A percentile compares a stretch with the other conserved stretches of the same genome.
phyloP scores from a whole-genome alignment of 2,329 filamentous ascomycete genomes.

The Mariannaea sp. region DNA sequence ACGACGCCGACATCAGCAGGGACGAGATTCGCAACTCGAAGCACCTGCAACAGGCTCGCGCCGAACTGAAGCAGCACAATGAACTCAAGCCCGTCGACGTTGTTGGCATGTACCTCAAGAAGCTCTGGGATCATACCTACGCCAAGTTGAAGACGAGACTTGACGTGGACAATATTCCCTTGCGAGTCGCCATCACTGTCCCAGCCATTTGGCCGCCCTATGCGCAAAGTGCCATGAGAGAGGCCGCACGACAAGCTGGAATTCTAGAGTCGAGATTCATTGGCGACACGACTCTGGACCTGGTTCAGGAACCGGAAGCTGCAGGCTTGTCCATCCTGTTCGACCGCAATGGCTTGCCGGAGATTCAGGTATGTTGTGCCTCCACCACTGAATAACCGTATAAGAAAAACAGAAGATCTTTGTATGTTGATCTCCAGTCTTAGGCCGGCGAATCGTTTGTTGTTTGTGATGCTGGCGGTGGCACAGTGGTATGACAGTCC shows the following conservation, averaged over 20 bases:
- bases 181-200: constrained; percentile 13
- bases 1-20: neutral
- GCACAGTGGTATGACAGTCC: constrained; percentile 2
- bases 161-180: constrained; percentile 9
- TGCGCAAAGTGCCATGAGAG: constrained; percentile 6
- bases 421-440: neutral
- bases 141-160: neutral
- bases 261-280: constrained; percentile 1
- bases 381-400: no score
- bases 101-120: constrained; percentile 8
- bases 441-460: constrained; percentile 12
- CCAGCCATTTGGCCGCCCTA: constrained; percentile 16
- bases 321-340: constrained; percentile 9
- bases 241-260: constrained; percentile 13
- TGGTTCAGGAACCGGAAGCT: constrained; percentile 17
- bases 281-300: constrained; percentile 4
- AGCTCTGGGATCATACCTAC: constrained; percentile 18
- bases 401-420: no score
- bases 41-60: constrained; percentile 1
- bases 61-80: neutral
- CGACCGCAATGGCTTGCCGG: constrained; percentile 1
- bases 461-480: constrained; percentile 15
- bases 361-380: neutral
- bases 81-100: neutral
- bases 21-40: constrained; percentile 10